phyloP scores from a whole-genome alignment of 1,139 yeast species.

The Magnusiomyces starmeri region DNA sequence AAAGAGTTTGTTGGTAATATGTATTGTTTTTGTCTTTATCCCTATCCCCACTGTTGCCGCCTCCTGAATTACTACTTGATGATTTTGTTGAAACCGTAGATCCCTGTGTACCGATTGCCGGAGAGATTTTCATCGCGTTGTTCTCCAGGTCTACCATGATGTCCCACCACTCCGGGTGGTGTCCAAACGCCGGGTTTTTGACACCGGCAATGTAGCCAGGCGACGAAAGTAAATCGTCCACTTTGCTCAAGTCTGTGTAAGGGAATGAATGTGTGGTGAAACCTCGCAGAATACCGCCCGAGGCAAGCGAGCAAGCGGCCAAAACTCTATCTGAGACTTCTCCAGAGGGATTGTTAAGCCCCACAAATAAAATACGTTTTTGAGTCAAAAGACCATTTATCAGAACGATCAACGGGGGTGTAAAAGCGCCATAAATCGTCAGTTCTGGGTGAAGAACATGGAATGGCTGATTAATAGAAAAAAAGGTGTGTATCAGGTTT shows the following conservation, averaged over 20 bases:
- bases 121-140: constrained; percentile 38
- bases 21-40: constrained; percentile 15
- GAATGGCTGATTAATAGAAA: constrained; percentile 21
- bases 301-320: constrained; percentile 46
- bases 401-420: constrained; percentile 52
- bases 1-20: constrained; percentile 12
- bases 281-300: constrained; percentile 53
- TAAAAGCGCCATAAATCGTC: constrained; percentile 47
- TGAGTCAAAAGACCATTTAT: constrained; percentile 55
- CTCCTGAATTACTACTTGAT: background rate
- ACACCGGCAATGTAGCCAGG: constrained; percentile 59
- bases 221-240: constrained; percentile 47
- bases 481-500: constrained; percentile 24
- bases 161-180: constrained; percentile 54
- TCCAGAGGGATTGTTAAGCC: constrained; percentile 49
- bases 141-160: constrained; percentile 50
- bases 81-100: constrained; percentile 13
- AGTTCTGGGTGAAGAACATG: constrained; percentile 33
- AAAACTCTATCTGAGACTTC: constrained; percentile 50
- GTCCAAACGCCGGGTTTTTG: constrained; percentile 57
- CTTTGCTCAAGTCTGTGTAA: constrained; percentile 54
- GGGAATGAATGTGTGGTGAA: constrained; percentile 47
- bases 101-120: constrained; percentile 22
- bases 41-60: constrained; percentile 1
- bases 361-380: constrained; percentile 47